Conservation (phyloP, 2,329 filamentous ascomycete species). For the Exophiala oligosperma region DNA sequence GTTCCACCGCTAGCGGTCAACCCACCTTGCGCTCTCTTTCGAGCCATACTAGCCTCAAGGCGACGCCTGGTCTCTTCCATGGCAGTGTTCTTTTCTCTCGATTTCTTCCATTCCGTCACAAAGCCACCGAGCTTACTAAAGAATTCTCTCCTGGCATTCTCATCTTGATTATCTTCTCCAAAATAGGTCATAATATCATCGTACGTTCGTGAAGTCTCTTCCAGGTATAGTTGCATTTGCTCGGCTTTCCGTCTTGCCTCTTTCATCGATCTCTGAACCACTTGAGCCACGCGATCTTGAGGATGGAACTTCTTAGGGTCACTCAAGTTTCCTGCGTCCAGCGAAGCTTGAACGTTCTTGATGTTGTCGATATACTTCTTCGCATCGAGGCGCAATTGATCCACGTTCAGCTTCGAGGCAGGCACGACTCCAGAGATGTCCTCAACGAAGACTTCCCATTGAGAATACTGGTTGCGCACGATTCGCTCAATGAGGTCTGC, state of each 20-base stretch:
- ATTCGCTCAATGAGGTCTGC: constrained; percentile 95
- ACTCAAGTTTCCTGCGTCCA: constrained; percentile 91
- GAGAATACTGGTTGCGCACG: constrained; percentile 91
- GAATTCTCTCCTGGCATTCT: constrained; percentile 91
- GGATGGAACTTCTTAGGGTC: constrained; percentile 98
- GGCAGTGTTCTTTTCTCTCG: constrained; percentile 83
- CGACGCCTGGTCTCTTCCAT: constrained; percentile 79
- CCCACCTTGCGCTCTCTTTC: constrained; percentile 67
- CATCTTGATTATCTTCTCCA: constrained; percentile 88
- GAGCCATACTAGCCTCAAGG: constrained; percentile 89
- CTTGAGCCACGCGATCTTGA: constrained; percentile 87
- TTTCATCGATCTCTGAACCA: constrained; percentile 94
- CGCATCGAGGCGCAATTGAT: constrained; percentile 83
- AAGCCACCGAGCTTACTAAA: constrained; percentile 91
- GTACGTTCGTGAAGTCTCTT: constrained; percentile 88
- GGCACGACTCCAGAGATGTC: constrained; percentile 79
- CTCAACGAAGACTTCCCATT: constrained; percentile 85
- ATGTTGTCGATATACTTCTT: constrained; percentile 94
- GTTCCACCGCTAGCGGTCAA: constrained; percentile 39
- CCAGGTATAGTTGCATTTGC: constrained; percentile 89
- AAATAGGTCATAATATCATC: constrained; percentile 97
- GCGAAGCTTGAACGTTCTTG: constrained; percentile 85
- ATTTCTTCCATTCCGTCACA: constrained; percentile 93
- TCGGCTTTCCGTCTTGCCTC: constrained; percentile 93
- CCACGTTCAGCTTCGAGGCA: constrained; percentile 89